These are phyloP conservation scores for Elsinoe batatas DNA, from an alignment of 2,329 filamentous ascomycete genomes.

Conservation along the genomic window DNA sequence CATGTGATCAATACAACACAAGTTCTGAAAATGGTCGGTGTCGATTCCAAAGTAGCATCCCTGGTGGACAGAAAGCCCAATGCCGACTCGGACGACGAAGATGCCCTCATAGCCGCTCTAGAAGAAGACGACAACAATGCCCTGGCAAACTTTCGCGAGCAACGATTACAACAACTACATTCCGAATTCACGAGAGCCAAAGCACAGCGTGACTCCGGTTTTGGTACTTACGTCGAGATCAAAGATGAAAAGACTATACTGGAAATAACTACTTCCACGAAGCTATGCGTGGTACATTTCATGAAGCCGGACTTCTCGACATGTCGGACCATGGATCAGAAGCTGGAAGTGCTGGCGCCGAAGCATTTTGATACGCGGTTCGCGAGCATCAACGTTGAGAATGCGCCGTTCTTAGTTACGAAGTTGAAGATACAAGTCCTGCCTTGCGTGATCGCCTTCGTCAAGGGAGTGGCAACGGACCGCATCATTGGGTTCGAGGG, in stretches of 20 bases:
- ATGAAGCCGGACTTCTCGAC: conserved; percentile 54
- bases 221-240: conserved; percentile 46
- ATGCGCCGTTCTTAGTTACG: conserved; percentile 49
- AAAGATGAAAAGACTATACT: conserved; percentile 50
- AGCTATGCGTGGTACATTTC: conserved; percentile 53
- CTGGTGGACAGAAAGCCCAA: conserved; percentile 36
- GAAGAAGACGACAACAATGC: conserved; percentile 41
- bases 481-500: conserved; percentile 51
- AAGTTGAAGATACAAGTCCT: conserved; percentile 49
- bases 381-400: conserved; percentile 49
- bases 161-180: conserved; percentile 49
- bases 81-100: conserved; percentile 47
- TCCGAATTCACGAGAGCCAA: conserved; percentile 45
- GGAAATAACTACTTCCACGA: conserved; percentile 49
- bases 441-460: conserved; percentile 49
- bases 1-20: background rate
- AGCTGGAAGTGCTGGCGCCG: conserved; percentile 44
- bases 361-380: conserved; percentile 52
- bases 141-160: conserved; percentile 46
- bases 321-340: conserved; percentile 52
- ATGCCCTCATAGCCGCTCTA: conserved; percentile 51
- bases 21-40: conserved; percentile 30
- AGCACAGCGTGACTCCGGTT: conserved; percentile 39
- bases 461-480: conserved; percentile 46
- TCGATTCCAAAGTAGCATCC: conserved; percentile 43